Conservation (phyloP, 179 eudicot species). For the Vitellaria paradoxa region DNA sequence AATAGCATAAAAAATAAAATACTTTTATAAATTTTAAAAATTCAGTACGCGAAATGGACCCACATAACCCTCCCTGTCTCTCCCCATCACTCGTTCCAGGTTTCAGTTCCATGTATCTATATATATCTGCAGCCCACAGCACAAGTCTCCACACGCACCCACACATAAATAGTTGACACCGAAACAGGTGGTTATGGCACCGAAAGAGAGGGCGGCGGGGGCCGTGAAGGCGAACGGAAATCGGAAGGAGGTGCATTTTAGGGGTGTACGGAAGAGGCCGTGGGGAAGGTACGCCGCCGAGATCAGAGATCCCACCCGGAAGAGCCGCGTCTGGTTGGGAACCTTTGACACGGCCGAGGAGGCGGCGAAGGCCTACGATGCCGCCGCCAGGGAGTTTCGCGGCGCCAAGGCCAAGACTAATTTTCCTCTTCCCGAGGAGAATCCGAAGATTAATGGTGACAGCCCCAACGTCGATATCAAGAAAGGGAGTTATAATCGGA, state of each 20-base stretch:
- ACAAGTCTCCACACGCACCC: no score
- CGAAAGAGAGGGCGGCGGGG: conserved; percentile 15
- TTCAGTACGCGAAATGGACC: no score
- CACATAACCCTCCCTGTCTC: background rate
- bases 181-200: conserved; percentile 18
- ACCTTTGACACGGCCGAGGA: conserved; percentile 56
- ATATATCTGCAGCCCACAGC: no score
- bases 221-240: background rate
- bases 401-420: conserved; percentile 54
- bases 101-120: background rate
- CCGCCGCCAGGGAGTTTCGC: conserved; percentile 47
- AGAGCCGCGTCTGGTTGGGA: conserved; percentile 57
- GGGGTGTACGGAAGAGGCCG: conserved; percentile 60
- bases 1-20: no score
- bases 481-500: conserved; percentile 6
- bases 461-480: background rate
- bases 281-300: conserved; percentile 66
- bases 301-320: conserved; percentile 47
- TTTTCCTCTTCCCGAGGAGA: conserved; percentile 25
- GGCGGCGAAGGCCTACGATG: conserved; percentile 55
- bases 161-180: no score
- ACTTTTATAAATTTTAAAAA: no score
- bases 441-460: no score
- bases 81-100: background rate
- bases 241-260: conserved; percentile 29